Conservation (phyloP, 129 eudicot genomes). For the Chrysanthemum lavandulifolium region DNA sequence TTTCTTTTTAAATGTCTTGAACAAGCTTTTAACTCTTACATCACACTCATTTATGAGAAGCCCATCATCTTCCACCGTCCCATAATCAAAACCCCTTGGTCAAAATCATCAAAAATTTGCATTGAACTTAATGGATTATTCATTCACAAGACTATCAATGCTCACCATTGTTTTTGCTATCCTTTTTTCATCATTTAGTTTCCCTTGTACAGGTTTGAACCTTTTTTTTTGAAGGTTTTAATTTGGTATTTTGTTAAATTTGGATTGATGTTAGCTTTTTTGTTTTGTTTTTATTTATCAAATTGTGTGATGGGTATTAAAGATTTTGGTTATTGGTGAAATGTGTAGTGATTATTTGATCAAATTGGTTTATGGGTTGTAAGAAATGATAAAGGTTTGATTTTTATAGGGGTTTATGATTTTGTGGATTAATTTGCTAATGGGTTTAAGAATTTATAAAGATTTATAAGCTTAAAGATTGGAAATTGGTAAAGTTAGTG, state of each 20-base stretch:
- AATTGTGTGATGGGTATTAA: slow-evolving; percentile 8
- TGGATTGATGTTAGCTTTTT: slow-evolving; percentile 11
- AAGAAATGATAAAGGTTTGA: not conserved
- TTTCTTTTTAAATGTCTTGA: no score
- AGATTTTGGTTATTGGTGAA: slow-evolving; percentile 9
- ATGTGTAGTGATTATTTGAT: slow-evolving; percentile 2
- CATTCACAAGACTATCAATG: slow-evolving; percentile 29
- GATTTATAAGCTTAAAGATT: slow-evolving; percentile 2
- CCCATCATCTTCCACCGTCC: slow-evolving; percentile 17
- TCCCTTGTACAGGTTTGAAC: slow-evolving; percentile 64
- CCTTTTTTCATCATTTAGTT: slow-evolving; percentile 45
- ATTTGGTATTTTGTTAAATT: not conserved
- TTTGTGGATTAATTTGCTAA: slow-evolving; percentile 14
- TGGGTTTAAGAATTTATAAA: slow-evolving; percentile 17
- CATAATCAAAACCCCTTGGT: not conserved
- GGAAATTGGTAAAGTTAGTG: not conserved
- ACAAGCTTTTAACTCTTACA: no score
- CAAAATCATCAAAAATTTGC: slow-evolving; percentile 14
- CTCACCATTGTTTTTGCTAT: slow-evolving; percentile 35
- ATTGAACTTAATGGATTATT: slow-evolving; percentile 39
- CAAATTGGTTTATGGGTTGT: slow-evolving; percentile 15
- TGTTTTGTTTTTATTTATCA: not conserved
- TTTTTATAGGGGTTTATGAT: slow-evolving; percentile 7
- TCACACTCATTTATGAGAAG: no score
- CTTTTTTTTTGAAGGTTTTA: not conserved